Base-by-base conservation (phyloP, 805 yeast species). In the Nakazawaea wickerhamii region DNA sequence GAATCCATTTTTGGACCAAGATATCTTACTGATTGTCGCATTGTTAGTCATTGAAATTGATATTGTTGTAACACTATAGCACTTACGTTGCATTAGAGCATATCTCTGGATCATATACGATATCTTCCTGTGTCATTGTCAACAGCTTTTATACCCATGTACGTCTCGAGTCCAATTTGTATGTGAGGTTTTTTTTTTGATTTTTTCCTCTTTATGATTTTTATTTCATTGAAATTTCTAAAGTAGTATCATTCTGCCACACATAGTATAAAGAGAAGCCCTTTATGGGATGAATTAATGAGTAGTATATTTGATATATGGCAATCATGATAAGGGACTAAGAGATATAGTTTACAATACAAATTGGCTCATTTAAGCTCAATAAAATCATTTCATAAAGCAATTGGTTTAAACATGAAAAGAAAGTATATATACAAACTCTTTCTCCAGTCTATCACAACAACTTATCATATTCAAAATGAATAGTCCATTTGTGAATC, bases 1-100 rank as follows among this genome's bases (percentile, higher is more conserved):
- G 51, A 87, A 77, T 11, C 96, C 96, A 50, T 81, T 84, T 50
- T 79, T 76, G 9, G 95, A 84, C 96, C 96, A 88, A 9, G 87
- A 73, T 8, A 82, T 70, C 37, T 50, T 46, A 2, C 49, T 50
- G 41, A 10, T 13, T 5, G 25, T 13, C 17, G 5, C 19, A 30
- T 4, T 3, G 36, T 33, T 33, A 33, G 36, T 21, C 14, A 4
- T 2, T 20, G 36, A 17, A 17, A 15, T 4, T 15, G 26, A 33
- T 20, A 13, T n/a, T n/a, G n/a, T n/a, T n/a, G n/a, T n/a, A n/a
- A n/a, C n/a, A n/a, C 19, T 5, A 20, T 15, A 11, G 11, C 4
- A 40, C 44, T 40, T 21, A 41, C 44, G 15, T 15, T 15, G 26
- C 10, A 13, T 41, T 30, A 13, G 20, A 9, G 23, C 20, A 18